A percentile compares a stretch with the other conserved stretches of the same genome.
Evolutionary conservation across 2,329 filamentous ascomycete species (phyloP).

Genomic region (Scedosporium dehoogii): DNA sequence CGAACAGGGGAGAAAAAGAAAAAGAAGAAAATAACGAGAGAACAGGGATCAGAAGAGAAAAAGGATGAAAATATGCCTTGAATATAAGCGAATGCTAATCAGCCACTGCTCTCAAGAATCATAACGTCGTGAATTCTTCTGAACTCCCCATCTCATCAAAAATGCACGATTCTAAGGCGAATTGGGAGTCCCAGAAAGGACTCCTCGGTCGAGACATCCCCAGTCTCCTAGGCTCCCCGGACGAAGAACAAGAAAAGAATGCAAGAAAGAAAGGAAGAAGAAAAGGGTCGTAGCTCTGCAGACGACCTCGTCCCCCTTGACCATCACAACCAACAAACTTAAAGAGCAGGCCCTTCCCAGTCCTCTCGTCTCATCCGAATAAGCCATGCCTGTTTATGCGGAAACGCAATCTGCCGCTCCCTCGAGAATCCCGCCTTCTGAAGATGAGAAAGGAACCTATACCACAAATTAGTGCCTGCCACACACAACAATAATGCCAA

Average conservation of each 20-base stretch:
- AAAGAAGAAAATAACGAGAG: background rate
- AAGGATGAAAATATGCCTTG: background rate
- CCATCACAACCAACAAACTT: background rate
- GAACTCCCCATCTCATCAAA: background rate
- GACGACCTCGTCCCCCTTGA: background rate
- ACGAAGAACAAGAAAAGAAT: background rate
- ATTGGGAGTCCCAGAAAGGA: too few species aligned
- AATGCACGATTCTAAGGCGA: background rate
- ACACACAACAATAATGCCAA: background rate
- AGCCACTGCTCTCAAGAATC: background rate
- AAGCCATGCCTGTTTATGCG: conserved; percentile 86
- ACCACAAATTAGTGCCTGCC: background rate
- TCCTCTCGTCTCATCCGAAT: conserved; percentile 70
- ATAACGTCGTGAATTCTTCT: background rate
- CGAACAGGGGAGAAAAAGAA: background rate
- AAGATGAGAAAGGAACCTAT: conserved; percentile 47
- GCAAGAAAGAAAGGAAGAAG: background rate
- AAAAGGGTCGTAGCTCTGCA: background rate
- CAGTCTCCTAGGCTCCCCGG: background rate
- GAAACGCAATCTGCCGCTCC: conserved; percentile 75
- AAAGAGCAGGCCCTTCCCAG: conserved; percentile 63
- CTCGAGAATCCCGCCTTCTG: conserved; percentile 71
- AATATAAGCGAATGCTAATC: background rate
- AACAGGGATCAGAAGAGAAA: background rate
- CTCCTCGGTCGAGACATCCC: background rate